phyloP scores from a whole-genome alignment of 1,139 yeast species.

The Geotrichum europaeum region DNA sequence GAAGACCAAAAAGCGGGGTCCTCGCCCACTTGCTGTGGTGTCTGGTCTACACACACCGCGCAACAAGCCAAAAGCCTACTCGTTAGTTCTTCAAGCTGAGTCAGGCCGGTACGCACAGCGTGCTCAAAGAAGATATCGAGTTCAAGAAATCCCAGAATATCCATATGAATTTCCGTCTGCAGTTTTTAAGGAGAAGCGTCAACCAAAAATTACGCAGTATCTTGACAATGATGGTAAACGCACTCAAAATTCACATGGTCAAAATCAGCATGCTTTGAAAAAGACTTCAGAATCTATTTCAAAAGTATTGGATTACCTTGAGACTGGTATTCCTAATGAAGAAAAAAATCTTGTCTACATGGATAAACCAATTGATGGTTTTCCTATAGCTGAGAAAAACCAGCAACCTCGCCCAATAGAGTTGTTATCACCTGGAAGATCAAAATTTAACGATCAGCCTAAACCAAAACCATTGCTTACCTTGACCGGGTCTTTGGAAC shows the following conservation, averaged over 20 bases:
- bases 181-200: not conserved
- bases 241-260: not conserved
- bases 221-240: not conserved
- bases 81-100: constrained; percentile 8
- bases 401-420: not conserved
- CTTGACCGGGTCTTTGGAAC: not conserved
- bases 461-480: not conserved
- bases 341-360: not conserved
- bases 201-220: not conserved
- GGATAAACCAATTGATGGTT: not conserved
- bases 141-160: not conserved
- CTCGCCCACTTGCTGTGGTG: constrained; percentile 11
- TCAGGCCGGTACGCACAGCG: constrained; percentile 11
- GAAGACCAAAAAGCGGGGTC: not conserved
- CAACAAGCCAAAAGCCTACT: constrained; percentile 2
- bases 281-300: not conserved
- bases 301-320: not conserved
- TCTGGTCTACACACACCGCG: constrained; percentile 13
- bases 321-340: not conserved
- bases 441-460: not conserved
- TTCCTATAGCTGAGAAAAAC: not conserved
- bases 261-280: not conserved
- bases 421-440: not conserved
- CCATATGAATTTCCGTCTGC: constrained; percentile 4
- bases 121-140: not conserved